Evolutionary conservation across 1,284 basidiomycete genomes (phyloP), one percentile per base, ranked within the genome.

Genomic region (Rhizoctonia solani): DNA sequence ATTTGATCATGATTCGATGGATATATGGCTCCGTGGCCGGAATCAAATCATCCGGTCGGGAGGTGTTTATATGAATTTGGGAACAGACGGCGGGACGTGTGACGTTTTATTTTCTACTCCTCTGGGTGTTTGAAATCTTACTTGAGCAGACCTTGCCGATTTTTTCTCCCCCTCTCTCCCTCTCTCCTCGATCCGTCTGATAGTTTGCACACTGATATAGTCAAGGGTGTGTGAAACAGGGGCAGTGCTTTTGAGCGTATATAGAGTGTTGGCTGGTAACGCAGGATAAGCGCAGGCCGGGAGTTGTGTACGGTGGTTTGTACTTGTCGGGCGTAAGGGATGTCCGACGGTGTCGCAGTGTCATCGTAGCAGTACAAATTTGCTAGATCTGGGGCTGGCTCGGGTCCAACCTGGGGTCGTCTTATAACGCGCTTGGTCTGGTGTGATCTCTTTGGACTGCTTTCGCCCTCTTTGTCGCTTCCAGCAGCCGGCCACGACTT

Each of bases 401-500:
- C n/a, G 49, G 49, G 49, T 30, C 27, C 49, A 52, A n/a, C n/a
- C 49, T 52, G 21, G 49, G 27, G 27, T 30, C 49, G 49, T 30
- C 44, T 49, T 52, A 52, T 34, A 47, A 25, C 13, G 25, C 44
- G 56, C 56, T 59, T 59, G 56, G 56, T 44, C 41, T 56, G 54
- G 34, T 56, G 54, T 56, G 54, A 3, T 25, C 44, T 32, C 41
- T 59, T 59, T 59, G 56, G 56, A 41, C 42, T 30, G 41, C 56
- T 59, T 59, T 59, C 56, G 56, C 56, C 56, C 44, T 42, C 56
- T 59, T 59, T 59, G 56, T 59, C 54, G 54, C 41, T 56, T 55
- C 54, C 54, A 56, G 46, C 54, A 47, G 56, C 39, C 54, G 54
- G 41, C 56, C 39, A 59, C 56, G 41, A 59, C 56, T 29, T 46